Conservation (phyloP, 2,329 filamentous ascomycete species). For the Ophiostoma tasmaniense region DNA sequence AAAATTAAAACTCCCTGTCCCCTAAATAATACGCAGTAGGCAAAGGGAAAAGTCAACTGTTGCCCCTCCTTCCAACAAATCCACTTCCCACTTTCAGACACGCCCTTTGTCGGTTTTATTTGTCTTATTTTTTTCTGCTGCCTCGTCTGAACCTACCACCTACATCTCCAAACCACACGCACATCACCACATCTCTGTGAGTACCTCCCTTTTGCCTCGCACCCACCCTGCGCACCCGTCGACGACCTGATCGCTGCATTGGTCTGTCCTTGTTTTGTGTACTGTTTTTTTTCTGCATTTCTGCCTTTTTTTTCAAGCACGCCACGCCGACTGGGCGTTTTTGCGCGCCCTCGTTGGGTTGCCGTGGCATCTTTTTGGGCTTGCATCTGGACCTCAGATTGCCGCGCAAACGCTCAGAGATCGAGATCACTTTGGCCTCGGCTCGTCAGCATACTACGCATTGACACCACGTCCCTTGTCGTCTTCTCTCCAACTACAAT, state of each 20-base stretch:
- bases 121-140: constrained; percentile 3
- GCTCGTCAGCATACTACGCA: background rate
- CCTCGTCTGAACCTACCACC: constrained; percentile 13
- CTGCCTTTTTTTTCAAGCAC: background rate
- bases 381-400: background rate
- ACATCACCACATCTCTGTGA: constrained; percentile 11
- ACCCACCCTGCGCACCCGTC: background rate
- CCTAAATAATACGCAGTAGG: background rate
- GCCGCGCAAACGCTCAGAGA: background rate
- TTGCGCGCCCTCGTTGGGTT: background rate
- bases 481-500: background rate
- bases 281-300: no score
- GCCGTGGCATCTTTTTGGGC: background rate
- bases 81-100: constrained; percentile 18
- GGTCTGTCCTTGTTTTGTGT: background rate
- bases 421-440: background rate
- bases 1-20: constrained; percentile 8
- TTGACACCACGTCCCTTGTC: background rate
- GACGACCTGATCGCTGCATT: background rate
- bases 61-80: constrained; percentile 19
- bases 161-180: constrained; percentile 12
- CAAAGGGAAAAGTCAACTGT: constrained; percentile 18
- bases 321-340: background rate
- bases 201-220: background rate
- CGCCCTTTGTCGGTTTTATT: constrained; percentile 1